Evolutionary conservation across 257 asterid species (phyloP).

Genomic region (Fraxinus pennsylvanica): DNA sequence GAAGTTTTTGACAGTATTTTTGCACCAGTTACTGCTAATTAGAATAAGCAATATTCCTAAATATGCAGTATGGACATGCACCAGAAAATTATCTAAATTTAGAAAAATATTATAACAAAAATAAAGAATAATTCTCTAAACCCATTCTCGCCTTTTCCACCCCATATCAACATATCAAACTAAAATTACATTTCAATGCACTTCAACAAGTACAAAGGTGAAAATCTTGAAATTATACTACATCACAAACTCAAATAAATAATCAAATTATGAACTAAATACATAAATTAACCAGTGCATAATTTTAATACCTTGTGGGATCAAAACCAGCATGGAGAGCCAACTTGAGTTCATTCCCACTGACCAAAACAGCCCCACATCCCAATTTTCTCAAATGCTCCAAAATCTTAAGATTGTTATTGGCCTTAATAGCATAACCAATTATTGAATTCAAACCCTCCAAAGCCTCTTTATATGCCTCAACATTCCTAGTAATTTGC

Average conservation of each 20-base stretch:
- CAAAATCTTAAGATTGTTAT: conserved; percentile 83
- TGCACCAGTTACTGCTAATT: not conserved
- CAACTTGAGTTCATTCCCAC: conserved; percentile 88
- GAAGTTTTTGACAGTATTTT: not conserved
- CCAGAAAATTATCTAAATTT: not conserved
- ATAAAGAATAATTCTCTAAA: not conserved
- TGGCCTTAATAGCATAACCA: conserved; percentile 94
- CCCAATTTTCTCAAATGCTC: conserved; percentile 79
- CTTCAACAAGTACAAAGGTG: not conserved
- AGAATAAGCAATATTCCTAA: not conserved
- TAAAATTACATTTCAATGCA: not conserved
- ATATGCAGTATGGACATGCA: not conserved
- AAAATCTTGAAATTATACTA: not conserved
- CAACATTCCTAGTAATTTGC: conserved; percentile 79
- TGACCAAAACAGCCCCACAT: conserved; percentile 94
- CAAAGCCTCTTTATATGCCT: conserved; percentile 82
- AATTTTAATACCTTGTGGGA: conserved; percentile 61
- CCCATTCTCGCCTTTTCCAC: not conserved
- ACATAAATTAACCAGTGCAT: not conserved
- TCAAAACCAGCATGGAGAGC: conserved; percentile 89
- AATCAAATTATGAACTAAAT: not conserved
- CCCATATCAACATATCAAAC: not conserved
- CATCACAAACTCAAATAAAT: not conserved
- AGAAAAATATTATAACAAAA: not conserved
- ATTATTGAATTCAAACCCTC: conserved; percentile 72